Evolutionary conservation across 768 basidiomycete species (phyloP), one percentile per base, ranked within the genome.

Genomic region (Filobasidium floriforme): DNA sequence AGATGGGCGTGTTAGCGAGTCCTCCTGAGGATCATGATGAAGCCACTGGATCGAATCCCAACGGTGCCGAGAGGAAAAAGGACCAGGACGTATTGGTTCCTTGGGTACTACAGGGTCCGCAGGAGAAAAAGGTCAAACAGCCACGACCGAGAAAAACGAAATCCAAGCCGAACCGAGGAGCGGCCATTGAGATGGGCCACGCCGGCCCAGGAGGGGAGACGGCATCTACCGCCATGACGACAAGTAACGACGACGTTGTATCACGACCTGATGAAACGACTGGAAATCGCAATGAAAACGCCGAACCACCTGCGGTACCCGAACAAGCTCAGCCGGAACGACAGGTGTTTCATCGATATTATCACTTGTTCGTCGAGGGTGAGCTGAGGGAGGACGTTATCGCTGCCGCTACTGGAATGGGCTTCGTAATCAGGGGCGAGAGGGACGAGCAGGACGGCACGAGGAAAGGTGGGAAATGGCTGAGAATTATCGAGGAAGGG

Each of bases 301-400:
- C 46, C n/a, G 32, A 61, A 40, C 22, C 29, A 12, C 19, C 67
- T 43, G 15, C 46, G 60, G 24, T 64, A n/a, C 24, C 59, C 26
- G 62, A 61, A 43, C 51, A 68, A 59, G 51, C 66, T 72, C 66
- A 4, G 9, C 32, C 32, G 32, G 32, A 37, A 37, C 32, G 77
- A 78, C 80, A 84, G 68, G 82, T 88, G 3, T 89, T 85, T 80
- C 86, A 92, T 74, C 84, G 96, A 63, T 99, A 96, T 75, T 99
- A 99, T 75, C 96, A 99, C 76, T 89, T 99, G 84, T 99, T 97
- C 75, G 83, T 85, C 0, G 81, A 85, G 51, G 89, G 87, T 22
- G 96, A 99, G 78, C 83, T 99, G 59, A 68, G 74, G 19, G 77
- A 76, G 14, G 82, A 96, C 11, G 84, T 88, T 6, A 63, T 68